phyloP scores from a whole-genome alignment of 495 filamentous ascomycete genomes.

The Trichoderma reesei region DNA sequence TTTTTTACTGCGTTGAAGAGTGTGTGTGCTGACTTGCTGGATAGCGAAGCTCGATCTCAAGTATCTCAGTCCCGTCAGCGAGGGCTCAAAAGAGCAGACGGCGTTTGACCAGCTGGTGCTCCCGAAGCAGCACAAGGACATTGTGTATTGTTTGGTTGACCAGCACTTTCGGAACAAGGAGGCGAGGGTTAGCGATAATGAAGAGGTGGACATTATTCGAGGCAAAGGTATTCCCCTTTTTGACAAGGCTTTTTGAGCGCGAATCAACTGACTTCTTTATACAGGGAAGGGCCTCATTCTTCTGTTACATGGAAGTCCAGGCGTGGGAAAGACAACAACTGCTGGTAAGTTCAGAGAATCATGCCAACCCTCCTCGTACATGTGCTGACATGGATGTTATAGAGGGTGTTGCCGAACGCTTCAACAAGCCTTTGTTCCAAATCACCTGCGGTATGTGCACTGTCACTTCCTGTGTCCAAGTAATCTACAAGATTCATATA shows the following conservation, averaged over 20 bases:
- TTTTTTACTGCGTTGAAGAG: too few relatives aligned
- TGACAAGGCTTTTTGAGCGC: constrained; percentile 13
- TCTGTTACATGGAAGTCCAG: constrained; percentile 37
- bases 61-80: constrained; percentile 12
- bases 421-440: constrained; percentile 16
- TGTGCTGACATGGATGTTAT: not conserved
- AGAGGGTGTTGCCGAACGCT: constrained; percentile 16
- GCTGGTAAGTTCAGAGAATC: constrained; percentile 13
- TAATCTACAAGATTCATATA: constrained; percentile 27
- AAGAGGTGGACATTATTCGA: constrained; percentile 17
- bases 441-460: constrained; percentile 12
- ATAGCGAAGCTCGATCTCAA: constrained; percentile 19
- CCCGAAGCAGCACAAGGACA: constrained; percentile 21
- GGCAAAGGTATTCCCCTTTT: constrained; percentile 24
- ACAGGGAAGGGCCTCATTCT: constrained; percentile 22
- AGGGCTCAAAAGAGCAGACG: not conserved
- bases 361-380: not conserved
- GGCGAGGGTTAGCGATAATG: constrained; percentile 13
- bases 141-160: constrained; percentile 25
- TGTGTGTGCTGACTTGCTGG: too few relatives aligned
- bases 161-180: constrained; percentile 24
- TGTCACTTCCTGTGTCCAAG: constrained; percentile 20
- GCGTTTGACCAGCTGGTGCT: constrained; percentile 19
- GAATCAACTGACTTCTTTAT: not conserved
- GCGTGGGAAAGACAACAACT: constrained; percentile 36